Base-by-base conservation (phyloP, 164 flowering plant species). In the Litsea cubeba region DNA sequence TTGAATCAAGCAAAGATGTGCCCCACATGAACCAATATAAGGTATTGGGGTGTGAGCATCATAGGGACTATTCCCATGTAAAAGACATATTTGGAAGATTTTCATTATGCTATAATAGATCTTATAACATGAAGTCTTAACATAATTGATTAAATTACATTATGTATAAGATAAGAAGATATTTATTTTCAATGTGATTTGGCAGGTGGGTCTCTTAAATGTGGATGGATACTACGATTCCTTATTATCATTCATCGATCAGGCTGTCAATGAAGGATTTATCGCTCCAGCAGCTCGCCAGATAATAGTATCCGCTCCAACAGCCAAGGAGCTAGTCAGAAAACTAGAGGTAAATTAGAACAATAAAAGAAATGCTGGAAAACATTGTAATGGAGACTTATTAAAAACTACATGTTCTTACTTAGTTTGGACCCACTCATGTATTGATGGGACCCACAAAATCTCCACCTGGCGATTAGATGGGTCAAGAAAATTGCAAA, bases 261-360 rank as follows among this genome's bases (percentile, higher is more conserved):
- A 93, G 88, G 98, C 97, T 71, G 93, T 92, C 28, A 97, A 93
- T 77, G 98, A 95, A 88, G 97, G 95, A 81, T 95, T 95, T 75
- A 84, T 95, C 20, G 87, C 97, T 0, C 87, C 91, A 18, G 83
- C 81, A 18, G 97, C 97, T 15, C 95, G 97, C 62, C 87, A 88
- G 12, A 95, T 95, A 18, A 87, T 90, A 66, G 81, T 92, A 49
- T 95, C 97, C 50, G 97, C 98, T 30, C 90, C 97, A 10, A 88
- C 92, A 2, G 97, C 95, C 62, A 82, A 87, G 79, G 80, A 91
- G 73, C 82, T 95, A 75, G 86, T 95, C 78, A 79, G 78, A 72
- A 82, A 80, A 72, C 94, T 95, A 22, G 98, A 95, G 95, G 97
- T 91, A 71, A 18, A 75, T 63, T 63, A 28, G 5, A 50, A 35